phyloP scores from a whole-genome alignment of 2,329 filamentous ascomycete species.

The Aspergillus ruber region DNA sequence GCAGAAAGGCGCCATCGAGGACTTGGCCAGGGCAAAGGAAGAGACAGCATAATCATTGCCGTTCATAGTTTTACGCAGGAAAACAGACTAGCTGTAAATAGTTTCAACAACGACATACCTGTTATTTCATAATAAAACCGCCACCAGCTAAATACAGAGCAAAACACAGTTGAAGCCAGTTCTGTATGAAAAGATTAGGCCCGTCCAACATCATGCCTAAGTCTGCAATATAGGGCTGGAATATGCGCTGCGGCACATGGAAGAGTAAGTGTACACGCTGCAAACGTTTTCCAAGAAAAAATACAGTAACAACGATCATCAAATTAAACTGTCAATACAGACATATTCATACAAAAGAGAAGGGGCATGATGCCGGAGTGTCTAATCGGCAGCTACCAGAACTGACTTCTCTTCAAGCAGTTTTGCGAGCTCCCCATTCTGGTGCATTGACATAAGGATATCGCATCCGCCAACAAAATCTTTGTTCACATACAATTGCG shows the following conservation, averaged over 20 bases:
- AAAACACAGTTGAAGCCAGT: no score
- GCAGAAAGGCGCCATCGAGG: constrained; percentile 73
- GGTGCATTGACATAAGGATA: constrained; percentile 94
- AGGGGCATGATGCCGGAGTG: constrained; percentile 1
- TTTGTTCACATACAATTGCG: constrained; percentile 89
- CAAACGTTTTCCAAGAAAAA: neutral
- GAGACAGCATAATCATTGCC: constrained; percentile 18
- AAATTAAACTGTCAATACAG: neutral
- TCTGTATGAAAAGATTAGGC: no score
- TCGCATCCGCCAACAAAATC: constrained; percentile 98
- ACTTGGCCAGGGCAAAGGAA: constrained; percentile 57
- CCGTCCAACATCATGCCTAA: no score
- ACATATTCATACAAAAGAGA: constrained; percentile 8
- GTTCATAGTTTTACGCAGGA: neutral
- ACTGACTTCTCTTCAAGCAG: constrained; percentile 87
- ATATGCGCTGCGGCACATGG: no score
- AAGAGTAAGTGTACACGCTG: neutral
- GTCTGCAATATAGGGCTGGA: no score
- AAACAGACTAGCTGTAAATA: neutral
- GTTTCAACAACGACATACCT: no score
- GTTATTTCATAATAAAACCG: no score
- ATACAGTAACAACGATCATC: neutral
- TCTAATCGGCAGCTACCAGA: constrained; percentile 57
- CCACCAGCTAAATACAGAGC: no score
- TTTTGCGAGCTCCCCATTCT: constrained; percentile 88